Evolutionary conservation across 345 rosid genomes (phyloP), one percentile per base, ranked within the genome.

Genomic region (Raphanus sativus): DNA sequence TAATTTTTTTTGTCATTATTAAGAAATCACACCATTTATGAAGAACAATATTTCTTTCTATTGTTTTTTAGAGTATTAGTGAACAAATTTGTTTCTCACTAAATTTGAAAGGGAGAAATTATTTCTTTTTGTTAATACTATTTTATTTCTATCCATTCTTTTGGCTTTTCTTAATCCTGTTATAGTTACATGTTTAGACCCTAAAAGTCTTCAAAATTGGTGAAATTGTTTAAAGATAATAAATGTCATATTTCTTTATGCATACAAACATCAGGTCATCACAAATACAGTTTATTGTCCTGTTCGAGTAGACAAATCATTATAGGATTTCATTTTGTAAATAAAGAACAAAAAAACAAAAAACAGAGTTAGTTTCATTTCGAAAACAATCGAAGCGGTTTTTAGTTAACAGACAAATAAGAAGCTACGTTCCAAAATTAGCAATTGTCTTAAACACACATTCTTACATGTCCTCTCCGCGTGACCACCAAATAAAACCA

Each of bases 401-500:
- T 71, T 78, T 59, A 65, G 63, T 45, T 71, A 71, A 58, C 40
- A 72, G 70, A 70, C 59, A 62, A 63, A 28, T 29, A 73, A 5
- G 64, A 78, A 73, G 34, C 56, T 60, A 13, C 60, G 15, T 66
- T 67, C 82, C 74, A 79, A 79, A 73, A 67, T 67, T 73, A 79
- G 82, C 21, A 50, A 68, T 62, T 73, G 2, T 60, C 63, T 2
- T 73, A 13, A 50, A 78, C 58, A 73, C 70, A 78, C 74, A 59
- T 7, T 73, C 73, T 66, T 66, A 36, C 32, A 73, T 78, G 69
- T 73, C 74, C 2, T 45, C 59, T 65, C 61, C 62, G 59, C 71
- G 58, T 66, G 77, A 78, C 77, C 77, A 78, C 82, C 60, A 68
- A 61, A 73, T 58, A 65, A 77, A 79, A 73, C 82, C 62, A 73